These are phyloP conservation scores for Aspergillus sp. DNA, from an alignment of 2,329 filamentous ascomycete species.

Conservation along the genomic window DNA sequence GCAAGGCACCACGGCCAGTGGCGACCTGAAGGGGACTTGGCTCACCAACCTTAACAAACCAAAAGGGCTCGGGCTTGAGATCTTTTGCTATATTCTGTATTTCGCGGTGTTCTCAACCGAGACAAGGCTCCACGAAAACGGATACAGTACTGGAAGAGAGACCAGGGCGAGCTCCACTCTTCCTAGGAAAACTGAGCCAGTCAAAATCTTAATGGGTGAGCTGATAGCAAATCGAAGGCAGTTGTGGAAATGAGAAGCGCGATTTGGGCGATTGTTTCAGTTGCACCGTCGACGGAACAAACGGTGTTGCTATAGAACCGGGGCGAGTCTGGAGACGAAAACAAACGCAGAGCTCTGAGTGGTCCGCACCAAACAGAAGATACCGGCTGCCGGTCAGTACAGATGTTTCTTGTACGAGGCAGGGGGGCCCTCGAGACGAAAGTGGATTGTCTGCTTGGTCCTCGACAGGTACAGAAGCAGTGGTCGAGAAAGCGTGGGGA, in stretches of 20 bases:
- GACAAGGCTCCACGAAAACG: constrained; percentile 24
- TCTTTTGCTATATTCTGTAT: constrained; percentile 15
- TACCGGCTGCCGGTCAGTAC: constrained; percentile 5
- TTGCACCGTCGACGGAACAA: constrained; percentile 19
- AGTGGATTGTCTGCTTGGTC: not conserved
- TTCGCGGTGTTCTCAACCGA: constrained; percentile 24
- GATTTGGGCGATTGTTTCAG: constrained; percentile 17
- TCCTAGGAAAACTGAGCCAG: constrained; percentile 8
- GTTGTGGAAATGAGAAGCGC: constrained; percentile 8
- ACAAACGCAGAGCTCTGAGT: constrained; percentile 17
- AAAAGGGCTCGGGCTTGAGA: constrained; percentile 13
- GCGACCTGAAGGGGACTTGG: constrained; percentile 22
- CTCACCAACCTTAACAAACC: constrained; percentile 31
- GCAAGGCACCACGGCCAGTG: constrained; percentile 34
- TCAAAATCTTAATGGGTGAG: constrained; percentile 2
- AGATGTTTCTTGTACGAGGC: not conserved
- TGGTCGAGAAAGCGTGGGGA: constrained; percentile 8
- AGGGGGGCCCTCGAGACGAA: constrained; percentile 3
- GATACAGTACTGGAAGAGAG: constrained; percentile 12
- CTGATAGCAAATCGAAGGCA: constrained; percentile 3
- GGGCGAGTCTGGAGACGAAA: constrained; percentile 7
- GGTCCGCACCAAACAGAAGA: constrained; percentile 12
- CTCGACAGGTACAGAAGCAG: not conserved
- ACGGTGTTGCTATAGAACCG: constrained; percentile 20
- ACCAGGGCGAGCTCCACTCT: constrained; percentile 17